phyloP scores from a whole-genome alignment of 345 rosid species.

The Trapa incisa region DNA sequence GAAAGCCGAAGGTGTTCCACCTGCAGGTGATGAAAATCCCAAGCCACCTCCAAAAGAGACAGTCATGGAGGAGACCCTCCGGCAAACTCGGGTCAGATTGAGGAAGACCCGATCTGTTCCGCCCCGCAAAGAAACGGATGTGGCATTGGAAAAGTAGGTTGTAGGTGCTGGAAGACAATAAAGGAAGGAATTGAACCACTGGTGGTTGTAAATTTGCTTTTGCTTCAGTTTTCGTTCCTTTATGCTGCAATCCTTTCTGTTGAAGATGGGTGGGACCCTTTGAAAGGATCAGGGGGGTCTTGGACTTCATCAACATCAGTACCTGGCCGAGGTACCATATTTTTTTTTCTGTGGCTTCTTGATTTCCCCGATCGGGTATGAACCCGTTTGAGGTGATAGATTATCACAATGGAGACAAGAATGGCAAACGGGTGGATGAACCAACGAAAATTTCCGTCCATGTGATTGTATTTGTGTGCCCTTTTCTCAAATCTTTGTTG shows the following conservation, averaged over 20 bases:
- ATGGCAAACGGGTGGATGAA: too few species aligned
- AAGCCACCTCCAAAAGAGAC: slow-evolving; percentile 42
- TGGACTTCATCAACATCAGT: not conserved
- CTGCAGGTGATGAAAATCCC: slow-evolving; percentile 23
- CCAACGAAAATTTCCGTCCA: too few species aligned
- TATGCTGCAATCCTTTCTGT: not conserved
- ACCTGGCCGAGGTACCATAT: not conserved
- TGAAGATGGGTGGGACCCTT: not conserved
- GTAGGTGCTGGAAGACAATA: slow-evolving; percentile 18
- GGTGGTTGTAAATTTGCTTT: slow-evolving; percentile 30
- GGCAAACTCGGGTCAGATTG: slow-evolving; percentile 26
- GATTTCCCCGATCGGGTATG: too few species aligned
- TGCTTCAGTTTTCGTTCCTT: slow-evolving; percentile 15
- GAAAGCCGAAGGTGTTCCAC: slow-evolving; percentile 32
- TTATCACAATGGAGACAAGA: not conserved
- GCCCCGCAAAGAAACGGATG: slow-evolving; percentile 17
- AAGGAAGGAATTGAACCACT: slow-evolving; percentile 13
- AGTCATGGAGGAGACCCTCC: slow-evolving; percentile 35
- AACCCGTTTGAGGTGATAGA: not conserved
- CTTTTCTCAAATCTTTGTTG: too few species aligned
- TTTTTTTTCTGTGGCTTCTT: not conserved
- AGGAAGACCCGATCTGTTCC: slow-evolving; percentile 39
- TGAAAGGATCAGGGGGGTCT: not conserved
- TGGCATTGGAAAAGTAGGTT: slow-evolving; percentile 13
- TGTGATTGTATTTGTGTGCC: too few species aligned